Evolutionary conservation across 768 basidiomycete species (phyloP).

Genomic region (Panus rudis): DNA sequence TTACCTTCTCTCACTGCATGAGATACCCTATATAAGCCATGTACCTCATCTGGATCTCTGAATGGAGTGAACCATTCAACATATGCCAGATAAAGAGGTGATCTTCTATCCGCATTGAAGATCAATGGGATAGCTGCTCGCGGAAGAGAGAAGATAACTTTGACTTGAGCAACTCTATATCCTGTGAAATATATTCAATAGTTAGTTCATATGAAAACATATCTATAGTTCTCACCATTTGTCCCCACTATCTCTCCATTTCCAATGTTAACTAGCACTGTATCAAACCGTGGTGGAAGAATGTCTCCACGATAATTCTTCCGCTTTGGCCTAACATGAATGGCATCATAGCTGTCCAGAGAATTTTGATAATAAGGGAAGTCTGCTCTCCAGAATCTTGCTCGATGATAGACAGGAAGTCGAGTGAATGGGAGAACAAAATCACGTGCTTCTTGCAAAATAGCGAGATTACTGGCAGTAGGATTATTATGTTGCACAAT

Average conservation of each 20-base stretch:
- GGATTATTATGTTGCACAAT: constrained; percentile 18
- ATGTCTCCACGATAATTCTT: constrained; percentile 7
- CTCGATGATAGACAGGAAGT: constrained; percentile 27
- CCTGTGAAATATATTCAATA: constrained; percentile 1
- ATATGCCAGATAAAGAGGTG: no score
- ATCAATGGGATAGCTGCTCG: no score
- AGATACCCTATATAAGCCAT: constrained; percentile 2
- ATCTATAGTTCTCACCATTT: no score
- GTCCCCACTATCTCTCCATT: no score
- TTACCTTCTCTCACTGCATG: neutral
- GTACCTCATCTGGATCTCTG: no score
- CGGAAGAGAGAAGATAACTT: constrained; percentile 7
- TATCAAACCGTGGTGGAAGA: constrained; percentile 29
- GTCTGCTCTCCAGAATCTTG: constrained; percentile 23
- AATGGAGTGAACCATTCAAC: constrained; percentile 10
- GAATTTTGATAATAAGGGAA: neutral
- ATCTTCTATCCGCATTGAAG: no score
- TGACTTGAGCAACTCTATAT: constrained; percentile 6
- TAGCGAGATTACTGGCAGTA: constrained; percentile 5
- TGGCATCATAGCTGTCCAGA: constrained; percentile 20
- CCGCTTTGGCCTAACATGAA: constrained; percentile 24
- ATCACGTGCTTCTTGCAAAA: constrained; percentile 10
- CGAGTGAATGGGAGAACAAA: constrained; percentile 17
- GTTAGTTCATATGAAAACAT: neutral
- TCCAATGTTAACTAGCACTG: constrained; percentile 18